Evolutionary conservation across 208 protist genomes (phyloP), one percentile per base, ranked within the genome.

Genomic region (Wallacemonas rigidus): DNA sequence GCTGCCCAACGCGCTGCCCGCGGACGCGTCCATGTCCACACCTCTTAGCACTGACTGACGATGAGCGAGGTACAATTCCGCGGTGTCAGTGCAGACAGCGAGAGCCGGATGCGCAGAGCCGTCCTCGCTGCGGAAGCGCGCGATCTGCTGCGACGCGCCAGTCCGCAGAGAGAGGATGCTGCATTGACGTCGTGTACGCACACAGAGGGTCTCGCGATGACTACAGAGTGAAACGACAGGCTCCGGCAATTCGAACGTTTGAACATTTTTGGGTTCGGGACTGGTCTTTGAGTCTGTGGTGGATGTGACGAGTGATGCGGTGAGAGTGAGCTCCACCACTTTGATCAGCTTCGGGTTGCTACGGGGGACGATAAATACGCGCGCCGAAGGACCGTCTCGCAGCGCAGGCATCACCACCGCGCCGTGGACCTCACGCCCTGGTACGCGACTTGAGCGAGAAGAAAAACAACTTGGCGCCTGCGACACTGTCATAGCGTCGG

Each of bases 121-220:
- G 41, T 65, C 60, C 15, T 57, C 64, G 11, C 71, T 61, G 44
- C 69, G 71, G 14, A 94, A 75, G 26, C 79, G 74, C 45, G 89
- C 83, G 9, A 94, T 69, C 67, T 83, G 76, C 57, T 79, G 81
- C 12, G 85, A 79, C 36, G 79, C 77, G n/a, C 89, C 89, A 45
- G 85, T 80, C 0, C 70, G 53, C 45, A 92, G 79, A 2, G 80
- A 87, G 35, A 94, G 67, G 36, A 94, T 58, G 60, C 78, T 81
- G 74, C 89, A 90, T 62, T 87, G 87, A 4, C 79, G 77, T 1
- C 83, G 78, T 81, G 90, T 88, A 3, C 89, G 85, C 40, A 94
- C 75, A 56, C 89, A 94, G 26, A 85, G 81, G n/a, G 81, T 86
- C 2, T 69, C 76, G 4, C 75, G 72, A 56, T 82, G 72, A 11